Percentiles rank a stretch among this genome's conserved stretches.
phyloP scores from a whole-genome alignment of 116 monocot genomes.

The Zostera marina region DNA sequence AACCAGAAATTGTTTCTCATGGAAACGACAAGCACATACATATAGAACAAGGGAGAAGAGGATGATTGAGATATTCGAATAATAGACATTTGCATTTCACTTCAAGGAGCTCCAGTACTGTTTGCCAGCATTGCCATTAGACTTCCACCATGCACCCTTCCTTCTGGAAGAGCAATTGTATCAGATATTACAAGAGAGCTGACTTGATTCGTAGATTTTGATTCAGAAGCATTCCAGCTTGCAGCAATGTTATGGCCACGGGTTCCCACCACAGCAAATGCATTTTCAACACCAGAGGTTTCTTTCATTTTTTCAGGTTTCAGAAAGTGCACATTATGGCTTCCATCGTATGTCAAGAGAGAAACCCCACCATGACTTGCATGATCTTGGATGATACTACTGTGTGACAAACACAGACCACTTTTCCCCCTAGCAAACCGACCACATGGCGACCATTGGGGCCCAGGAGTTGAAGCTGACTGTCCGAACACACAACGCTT shows the following conservation, averaged over 20 bases:
- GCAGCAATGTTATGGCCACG: neutral
- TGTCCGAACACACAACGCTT: constrained; percentile 61
- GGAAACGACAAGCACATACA: neutral
- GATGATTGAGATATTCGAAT: neutral
- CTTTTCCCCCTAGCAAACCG: constrained; percentile 43
- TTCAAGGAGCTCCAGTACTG: constrained; percentile 6
- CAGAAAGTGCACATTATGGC: neutral
- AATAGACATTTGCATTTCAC: neutral
- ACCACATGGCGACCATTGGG: constrained; percentile 21
- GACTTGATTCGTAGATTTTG: neutral
- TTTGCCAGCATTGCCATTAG: constrained; percentile 25
- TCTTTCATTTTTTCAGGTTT: constrained; percentile 19
- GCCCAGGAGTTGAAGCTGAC: constrained; percentile 14
- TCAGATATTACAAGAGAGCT: constrained; percentile 1
- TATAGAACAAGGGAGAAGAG: neutral
- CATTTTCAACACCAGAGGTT: constrained; percentile 4
- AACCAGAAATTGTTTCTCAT: neutral
- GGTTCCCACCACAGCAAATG: constrained; percentile 3
- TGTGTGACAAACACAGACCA: constrained; percentile 45
- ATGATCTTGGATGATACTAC: constrained; percentile 28
- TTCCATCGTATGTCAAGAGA: constrained; percentile 5
- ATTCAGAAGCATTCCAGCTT: neutral
- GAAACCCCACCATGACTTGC: constrained; percentile 34
- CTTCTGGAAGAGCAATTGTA: constrained; percentile 18
- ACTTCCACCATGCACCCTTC: constrained; percentile 51